A percentile compares a stretch with the other conserved stretches of the same genome.
phyloP scores from a whole-genome alignment of 495 filamentous ascomycete species.

The Podospora conica region DNA sequence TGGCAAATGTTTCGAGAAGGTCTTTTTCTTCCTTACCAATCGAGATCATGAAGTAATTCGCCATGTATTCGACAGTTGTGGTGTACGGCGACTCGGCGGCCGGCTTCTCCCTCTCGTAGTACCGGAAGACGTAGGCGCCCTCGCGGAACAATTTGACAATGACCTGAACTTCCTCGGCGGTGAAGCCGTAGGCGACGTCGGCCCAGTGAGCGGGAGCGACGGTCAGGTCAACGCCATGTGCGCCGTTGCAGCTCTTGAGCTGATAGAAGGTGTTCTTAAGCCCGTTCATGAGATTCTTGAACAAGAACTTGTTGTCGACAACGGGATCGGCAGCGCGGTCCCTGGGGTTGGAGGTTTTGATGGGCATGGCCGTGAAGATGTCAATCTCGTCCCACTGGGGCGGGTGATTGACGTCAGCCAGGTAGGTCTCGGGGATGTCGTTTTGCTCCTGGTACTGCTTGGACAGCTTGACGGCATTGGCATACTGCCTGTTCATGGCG shows the following conservation, averaged over 20 bases:
- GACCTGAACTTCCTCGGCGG: constrained; percentile 92
- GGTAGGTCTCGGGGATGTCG: constrained; percentile 65
- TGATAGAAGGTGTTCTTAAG: constrained; percentile 96
- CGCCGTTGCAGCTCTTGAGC: constrained; percentile 76
- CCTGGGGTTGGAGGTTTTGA: constrained; percentile 88
- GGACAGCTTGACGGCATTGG: constrained; percentile 89
- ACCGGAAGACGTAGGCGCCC: constrained; percentile 90
- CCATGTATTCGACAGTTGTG: constrained; percentile 80
- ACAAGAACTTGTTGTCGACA: constrained; percentile 96
- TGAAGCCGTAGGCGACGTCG: constrained; percentile 94
- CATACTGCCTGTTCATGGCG: constrained; percentile 92
- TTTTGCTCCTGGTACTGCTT: constrained; percentile 60
- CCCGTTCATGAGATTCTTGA: constrained; percentile 96
- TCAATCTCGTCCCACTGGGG: constrained; percentile 98
- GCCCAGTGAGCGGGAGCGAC: constrained; percentile 87
- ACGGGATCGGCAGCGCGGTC: constrained; percentile 89
- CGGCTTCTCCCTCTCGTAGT: constrained; percentile 85
- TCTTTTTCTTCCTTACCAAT: constrained; percentile 97
- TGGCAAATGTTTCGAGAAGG: constrained; percentile 93
- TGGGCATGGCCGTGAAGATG: constrained; percentile 92
- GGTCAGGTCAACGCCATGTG: constrained; percentile 61
- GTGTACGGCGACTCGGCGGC: constrained; percentile 66
- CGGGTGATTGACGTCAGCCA: constrained; percentile 69
- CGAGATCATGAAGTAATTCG: constrained; percentile 85
- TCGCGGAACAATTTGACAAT: constrained; percentile 97